Percentiles rank a stretch among this genome's conserved stretches.
These are phyloP conservation scores for Leccinum truebloodii DNA, from an alignment of 768 basidiomycete species.

Conservation along the genomic window DNA sequence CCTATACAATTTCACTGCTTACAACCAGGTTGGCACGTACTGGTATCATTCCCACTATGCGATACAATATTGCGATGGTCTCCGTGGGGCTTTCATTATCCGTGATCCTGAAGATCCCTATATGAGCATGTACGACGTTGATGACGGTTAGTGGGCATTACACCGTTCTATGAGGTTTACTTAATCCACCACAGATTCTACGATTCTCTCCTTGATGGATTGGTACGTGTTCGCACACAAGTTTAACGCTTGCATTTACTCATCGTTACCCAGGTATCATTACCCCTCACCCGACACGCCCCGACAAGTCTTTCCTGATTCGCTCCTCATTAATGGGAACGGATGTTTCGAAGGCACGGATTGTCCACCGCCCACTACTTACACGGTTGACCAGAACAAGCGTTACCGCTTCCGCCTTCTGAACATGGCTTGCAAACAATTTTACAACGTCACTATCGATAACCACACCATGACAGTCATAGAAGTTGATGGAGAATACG, in stretches of 20 bases:
- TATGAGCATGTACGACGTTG: conserved; percentile 18
- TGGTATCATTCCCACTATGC: conserved; percentile 35
- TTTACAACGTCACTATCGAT: conserved; percentile 30
- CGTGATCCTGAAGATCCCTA: conserved; percentile 24
- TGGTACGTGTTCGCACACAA: not conserved
- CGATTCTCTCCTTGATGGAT: not conserved
- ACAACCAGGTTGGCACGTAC: conserved; percentile 39
- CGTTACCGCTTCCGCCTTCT: conserved; percentile 43
- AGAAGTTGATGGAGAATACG: conserved; percentile 44
- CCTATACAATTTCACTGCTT: conserved; percentile 36
- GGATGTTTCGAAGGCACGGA: conserved; percentile 34
- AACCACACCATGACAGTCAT: conserved; percentile 37
- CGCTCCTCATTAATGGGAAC: conserved; percentile 43
- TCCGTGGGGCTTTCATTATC: conserved; percentile 26
- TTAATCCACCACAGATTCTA: not conserved
- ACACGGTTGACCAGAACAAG: conserved; percentile 33
- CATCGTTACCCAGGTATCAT: conserved; percentile 19
- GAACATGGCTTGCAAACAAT: conserved; percentile 37
- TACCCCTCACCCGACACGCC: conserved; percentile 8
- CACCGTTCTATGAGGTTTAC: not conserved
- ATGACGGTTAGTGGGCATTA: conserved; percentile 19
- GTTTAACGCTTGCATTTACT: not conserved
- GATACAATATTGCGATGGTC: conserved; percentile 39
- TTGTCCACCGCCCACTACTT: conserved; percentile 29
- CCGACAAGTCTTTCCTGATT: conserved; percentile 23